A percentile compares a stretch with the other conserved stretches of the same genome.
phyloP scores from a whole-genome alignment of 1,139 yeast species.

The Yamadazyma atmosphaerica region DNA sequence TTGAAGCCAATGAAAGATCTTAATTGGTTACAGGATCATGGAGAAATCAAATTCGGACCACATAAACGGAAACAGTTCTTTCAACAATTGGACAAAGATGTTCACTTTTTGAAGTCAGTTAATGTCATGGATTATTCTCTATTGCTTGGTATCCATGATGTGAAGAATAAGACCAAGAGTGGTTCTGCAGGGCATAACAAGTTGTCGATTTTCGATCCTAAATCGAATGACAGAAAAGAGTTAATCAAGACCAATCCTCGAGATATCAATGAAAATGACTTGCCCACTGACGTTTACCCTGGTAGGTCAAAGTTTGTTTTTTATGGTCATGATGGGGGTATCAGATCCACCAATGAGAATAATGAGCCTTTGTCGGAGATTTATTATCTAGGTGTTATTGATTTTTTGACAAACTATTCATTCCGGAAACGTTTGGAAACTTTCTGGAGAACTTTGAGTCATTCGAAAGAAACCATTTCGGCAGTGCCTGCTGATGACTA shows the following conservation, averaged over 20 bases:
- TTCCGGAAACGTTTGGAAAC: conserved; percentile 80
- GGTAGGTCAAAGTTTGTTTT: conserved; percentile 57
- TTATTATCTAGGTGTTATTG: conserved; percentile 92
- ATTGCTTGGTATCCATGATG: conserved; percentile 83
- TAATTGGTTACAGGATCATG: conserved; percentile 76
- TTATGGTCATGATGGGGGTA: conserved; percentile 86
- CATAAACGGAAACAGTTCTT: conserved; percentile 57
- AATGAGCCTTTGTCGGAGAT: conserved; percentile 67
- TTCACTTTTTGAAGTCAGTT: conserved; percentile 63
- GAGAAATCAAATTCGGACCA: conserved; percentile 72
- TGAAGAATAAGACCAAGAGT: conserved; percentile 51
- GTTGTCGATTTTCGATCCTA: conserved; percentile 51
- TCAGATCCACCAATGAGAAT: conserved; percentile 66
- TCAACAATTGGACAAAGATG: conserved; percentile 74
- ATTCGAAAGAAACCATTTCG: conserved; percentile 69
- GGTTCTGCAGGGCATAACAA: conserved; percentile 32
- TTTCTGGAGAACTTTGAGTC: conserved; percentile 74
- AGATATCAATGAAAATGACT: conserved; percentile 42
- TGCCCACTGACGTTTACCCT: conserved; percentile 48
- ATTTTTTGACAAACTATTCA: conserved; percentile 86
- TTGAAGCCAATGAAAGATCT: conserved; percentile 65
- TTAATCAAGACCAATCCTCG: conserved; percentile 51
- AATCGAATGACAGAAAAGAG: conserved; percentile 39
- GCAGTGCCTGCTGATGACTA: conserved; percentile 91
- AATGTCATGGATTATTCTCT: conserved; percentile 96